Conservation (phyloP, 2,329 filamentous ascomycete species). For the Gnomoniopsis sp. region DNA sequence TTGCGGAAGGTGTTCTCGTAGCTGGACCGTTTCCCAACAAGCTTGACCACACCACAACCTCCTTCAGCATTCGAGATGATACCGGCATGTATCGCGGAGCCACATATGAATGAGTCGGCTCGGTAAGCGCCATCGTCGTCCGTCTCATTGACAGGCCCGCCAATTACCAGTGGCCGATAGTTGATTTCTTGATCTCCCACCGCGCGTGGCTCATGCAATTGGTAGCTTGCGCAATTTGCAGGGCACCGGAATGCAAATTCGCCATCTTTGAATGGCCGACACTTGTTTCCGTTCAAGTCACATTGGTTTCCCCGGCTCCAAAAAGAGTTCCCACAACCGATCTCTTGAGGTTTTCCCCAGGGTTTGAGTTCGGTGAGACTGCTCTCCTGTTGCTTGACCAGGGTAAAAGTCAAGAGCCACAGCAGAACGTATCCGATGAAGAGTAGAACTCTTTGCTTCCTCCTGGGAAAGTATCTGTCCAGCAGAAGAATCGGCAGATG, state of each 20-base stretch:
- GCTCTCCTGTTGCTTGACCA: slow-evolving; percentile 65
- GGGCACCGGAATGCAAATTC: slow-evolving; percentile 74
- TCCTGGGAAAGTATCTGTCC: slow-evolving; percentile 58
- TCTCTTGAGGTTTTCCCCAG: slow-evolving; percentile 62
- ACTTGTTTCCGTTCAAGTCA: slow-evolving; percentile 70
- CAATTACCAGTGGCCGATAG: slow-evolving; percentile 64
- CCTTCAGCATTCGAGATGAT: slow-evolving; percentile 63
- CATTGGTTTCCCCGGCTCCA: slow-evolving; percentile 71
- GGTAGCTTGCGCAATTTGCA: slow-evolving; percentile 64
- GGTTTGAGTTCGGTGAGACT: slow-evolving; percentile 58
- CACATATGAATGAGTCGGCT: slow-evolving; percentile 77
- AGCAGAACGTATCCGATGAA: slow-evolving; percentile 57
- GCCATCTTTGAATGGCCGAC: slow-evolving; percentile 69
- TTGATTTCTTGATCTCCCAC: slow-evolving; percentile 67
- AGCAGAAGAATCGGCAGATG: slow-evolving; percentile 62
- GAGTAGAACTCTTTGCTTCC: slow-evolving; percentile 55
- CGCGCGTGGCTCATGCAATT: slow-evolving; percentile 68
- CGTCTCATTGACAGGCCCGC: slow-evolving; percentile 51
- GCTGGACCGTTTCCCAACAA: slow-evolving; percentile 64
- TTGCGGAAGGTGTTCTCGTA: slow-evolving; percentile 65
- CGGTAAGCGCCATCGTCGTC: slow-evolving; percentile 64
- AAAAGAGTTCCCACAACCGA: slow-evolving; percentile 66
- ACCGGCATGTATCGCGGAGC: slow-evolving; percentile 71
- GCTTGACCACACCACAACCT: slow-evolving; percentile 69
- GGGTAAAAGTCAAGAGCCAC: slow-evolving; percentile 68